A percentile compares a stretch with the other conserved stretches of the same genome.
Evolutionary conservation across 1,139 yeast genomes (phyloP).

Genomic region (Kazachstania sp.): DNA sequence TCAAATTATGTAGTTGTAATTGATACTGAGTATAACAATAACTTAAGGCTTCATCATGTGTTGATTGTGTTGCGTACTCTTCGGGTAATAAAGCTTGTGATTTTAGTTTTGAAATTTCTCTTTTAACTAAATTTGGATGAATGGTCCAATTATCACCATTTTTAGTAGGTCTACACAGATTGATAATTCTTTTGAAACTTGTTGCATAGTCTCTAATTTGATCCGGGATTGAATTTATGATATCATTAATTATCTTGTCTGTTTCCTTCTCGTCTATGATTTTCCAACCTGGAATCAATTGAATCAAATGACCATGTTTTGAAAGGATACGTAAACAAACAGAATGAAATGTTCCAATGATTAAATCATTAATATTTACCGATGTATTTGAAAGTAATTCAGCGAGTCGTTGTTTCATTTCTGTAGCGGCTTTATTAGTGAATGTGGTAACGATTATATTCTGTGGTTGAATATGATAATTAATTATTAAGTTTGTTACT

Average conservation of each 20-base stretch:
- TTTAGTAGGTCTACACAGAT: conserved; percentile 17
- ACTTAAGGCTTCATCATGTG: conserved; percentile 29
- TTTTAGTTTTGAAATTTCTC: conserved; percentile 46
- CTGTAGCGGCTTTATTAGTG: conserved; percentile 83
- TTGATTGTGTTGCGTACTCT: conserved; percentile 29
- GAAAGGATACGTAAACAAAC: conserved; percentile 57
- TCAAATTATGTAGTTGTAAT: conserved; percentile 32
- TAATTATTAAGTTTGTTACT: conserved; percentile 58
- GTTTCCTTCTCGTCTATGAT: conserved; percentile 67
- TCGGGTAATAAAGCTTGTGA: conserved; percentile 39
- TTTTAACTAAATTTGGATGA: conserved; percentile 33
- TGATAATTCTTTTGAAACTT: conserved; percentile 23
- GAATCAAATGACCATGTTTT: conserved; percentile 47
- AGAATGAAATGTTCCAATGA: conserved; percentile 84
- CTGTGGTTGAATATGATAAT: conserved; percentile 46
- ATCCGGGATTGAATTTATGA: conserved; percentile 33
- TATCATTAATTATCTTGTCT: conserved; percentile 40
- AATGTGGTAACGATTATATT: conserved; percentile 77
- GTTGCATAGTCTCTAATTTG: conserved; percentile 29
- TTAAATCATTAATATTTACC: conserved; percentile 36
- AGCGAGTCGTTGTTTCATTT: conserved; percentile 57
- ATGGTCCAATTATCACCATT: conserved; percentile 25
- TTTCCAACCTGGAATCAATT: conserved; percentile 38
- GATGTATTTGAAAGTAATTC: conserved; percentile 37
- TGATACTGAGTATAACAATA: conserved; percentile 49